A percentile compares a stretch with the other conserved stretches of the same genome.
phyloP scores from a whole-genome alignment of 371 early-diverging fungal genomes.

The Actinomortierella wolfii region DNA sequence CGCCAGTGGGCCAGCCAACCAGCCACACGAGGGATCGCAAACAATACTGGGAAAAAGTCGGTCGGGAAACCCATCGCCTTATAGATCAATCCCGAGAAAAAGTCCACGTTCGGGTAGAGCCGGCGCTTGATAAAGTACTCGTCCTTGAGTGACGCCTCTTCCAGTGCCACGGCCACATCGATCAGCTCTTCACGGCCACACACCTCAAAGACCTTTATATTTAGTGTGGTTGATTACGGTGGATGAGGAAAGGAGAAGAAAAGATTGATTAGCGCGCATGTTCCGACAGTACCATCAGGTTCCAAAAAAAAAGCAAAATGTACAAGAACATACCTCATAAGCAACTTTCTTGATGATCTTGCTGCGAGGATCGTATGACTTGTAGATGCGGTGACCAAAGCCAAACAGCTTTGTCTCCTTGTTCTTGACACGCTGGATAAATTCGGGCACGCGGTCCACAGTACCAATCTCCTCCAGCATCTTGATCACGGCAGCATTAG shows the following conservation, averaged over 20 bases:
- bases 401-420: slow-evolving; percentile 62
- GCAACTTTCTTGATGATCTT: slow-evolving; percentile 54
- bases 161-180: slow-evolving; percentile 61
- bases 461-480: slow-evolving; percentile 63
- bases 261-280: too few relatives aligned
- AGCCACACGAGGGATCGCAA: slow-evolving; percentile 53
- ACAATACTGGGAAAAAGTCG: slow-evolving; percentile 72
- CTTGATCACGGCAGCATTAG: slow-evolving; percentile 59
- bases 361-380: slow-evolving; percentile 60
- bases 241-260: background rate
- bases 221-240: background rate
- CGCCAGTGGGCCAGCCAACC: slow-evolving; percentile 62
- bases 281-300: too few relatives aligned
- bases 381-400: slow-evolving; percentile 63
- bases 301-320: background rate
- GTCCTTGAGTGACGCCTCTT: slow-evolving; percentile 52
- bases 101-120: slow-evolving; percentile 67
- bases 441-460: slow-evolving; percentile 53
- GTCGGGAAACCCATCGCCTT: slow-evolving; percentile 65
- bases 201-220: slow-evolving; percentile 56
- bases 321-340: slow-evolving; percentile 47
- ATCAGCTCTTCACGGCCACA: slow-evolving; percentile 58
- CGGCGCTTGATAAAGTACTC: slow-evolving; percentile 62
- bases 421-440: slow-evolving; percentile 56
- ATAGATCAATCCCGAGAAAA: slow-evolving; percentile 56